A percentile compares a stretch with the other conserved stretches of the same genome.
Conservation (phyloP, 2,329 filamentous ascomycete genomes). For the Cladorrhinum sp. region DNA sequence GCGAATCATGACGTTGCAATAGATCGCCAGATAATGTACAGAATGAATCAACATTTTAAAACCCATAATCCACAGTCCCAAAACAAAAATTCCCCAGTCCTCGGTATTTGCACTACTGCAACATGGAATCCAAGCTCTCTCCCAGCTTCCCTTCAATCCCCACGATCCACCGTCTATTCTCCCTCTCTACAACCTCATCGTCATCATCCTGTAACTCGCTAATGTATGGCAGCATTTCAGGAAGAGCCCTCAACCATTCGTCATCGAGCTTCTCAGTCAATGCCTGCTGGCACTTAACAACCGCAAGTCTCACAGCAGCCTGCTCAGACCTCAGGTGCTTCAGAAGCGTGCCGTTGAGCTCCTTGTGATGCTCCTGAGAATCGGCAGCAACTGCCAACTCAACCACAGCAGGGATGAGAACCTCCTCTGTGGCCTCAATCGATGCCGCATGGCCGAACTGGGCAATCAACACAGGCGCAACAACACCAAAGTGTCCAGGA, state of each 20-base stretch:
- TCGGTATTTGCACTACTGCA: too few species aligned
- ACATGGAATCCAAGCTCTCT: conserved; percentile 87
- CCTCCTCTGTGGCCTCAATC: conserved; percentile 41
- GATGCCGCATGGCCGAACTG: conserved; percentile 56
- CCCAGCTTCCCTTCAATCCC: conserved; percentile 86
- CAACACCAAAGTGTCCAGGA: conserved; percentile 75
- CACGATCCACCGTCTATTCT: conserved; percentile 86
- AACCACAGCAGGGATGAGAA: conserved; percentile 71
- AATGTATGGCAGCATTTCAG: conserved; percentile 95
- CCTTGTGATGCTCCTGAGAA: conserved; percentile 85
- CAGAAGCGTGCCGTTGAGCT: conserved; percentile 76
- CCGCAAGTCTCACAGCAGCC: conserved; percentile 71
- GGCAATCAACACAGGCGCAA: conserved; percentile 65
- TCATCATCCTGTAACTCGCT: conserved; percentile 96
- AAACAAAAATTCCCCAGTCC: too few species aligned
- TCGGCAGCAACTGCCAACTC: conserved; percentile 78
- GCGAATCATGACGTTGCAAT: too few species aligned
- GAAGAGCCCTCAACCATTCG: conserved; percentile 86
- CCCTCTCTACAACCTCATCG: conserved; percentile 85
- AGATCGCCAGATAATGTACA: neutral
- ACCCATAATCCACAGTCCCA: too few species aligned
- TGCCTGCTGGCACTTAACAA: conserved; percentile 75
- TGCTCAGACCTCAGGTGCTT: conserved; percentile 73
- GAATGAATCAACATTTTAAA: too few species aligned
- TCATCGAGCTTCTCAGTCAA: conserved; percentile 81